Evolutionary conservation across 345 rosid genomes (phyloP).

Genomic region (Dimocarpus longan): DNA sequence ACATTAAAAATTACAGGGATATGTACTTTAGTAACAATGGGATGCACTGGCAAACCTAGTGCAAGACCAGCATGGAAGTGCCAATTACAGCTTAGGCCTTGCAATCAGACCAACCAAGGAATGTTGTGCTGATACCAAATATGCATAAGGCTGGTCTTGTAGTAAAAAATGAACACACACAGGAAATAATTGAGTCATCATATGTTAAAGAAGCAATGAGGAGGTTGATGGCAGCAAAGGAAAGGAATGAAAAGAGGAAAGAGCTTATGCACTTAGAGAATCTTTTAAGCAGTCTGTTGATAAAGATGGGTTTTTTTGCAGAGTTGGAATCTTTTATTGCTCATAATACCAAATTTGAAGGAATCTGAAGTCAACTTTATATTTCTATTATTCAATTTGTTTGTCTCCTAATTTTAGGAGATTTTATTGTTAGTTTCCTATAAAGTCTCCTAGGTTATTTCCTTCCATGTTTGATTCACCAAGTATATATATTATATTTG

Average conservation of each 20-base stretch:
- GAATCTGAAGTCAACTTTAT: too few relatives aligned
- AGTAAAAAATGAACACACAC: not conserved
- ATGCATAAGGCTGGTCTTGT: not conserved
- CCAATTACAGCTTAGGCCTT: slow-evolving; percentile 22
- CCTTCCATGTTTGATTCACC: too few relatives aligned
- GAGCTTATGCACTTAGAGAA: not conserved
- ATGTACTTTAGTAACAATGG: too few relatives aligned
- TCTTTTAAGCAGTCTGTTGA: not conserved
- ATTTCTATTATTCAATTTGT: too few relatives aligned
- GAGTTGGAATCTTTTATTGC: slow-evolving; percentile 6
- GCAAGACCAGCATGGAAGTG: slow-evolving; percentile 1
- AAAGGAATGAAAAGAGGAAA: not conserved
- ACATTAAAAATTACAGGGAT: too few relatives aligned
- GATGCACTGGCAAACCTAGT: too few relatives aligned
- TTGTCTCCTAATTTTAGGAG: too few relatives aligned
- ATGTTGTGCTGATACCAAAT: slow-evolving; percentile 5
- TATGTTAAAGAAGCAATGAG: not conserved
- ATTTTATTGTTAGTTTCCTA: too few relatives aligned
- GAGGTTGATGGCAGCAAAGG: not conserved
- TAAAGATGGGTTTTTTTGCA: not conserved
- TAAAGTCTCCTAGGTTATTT: too few relatives aligned
- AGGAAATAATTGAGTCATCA: not conserved
- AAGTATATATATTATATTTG: too few relatives aligned
- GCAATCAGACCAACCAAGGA: slow-evolving; percentile 16
- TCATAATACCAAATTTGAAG: not conserved